These are phyloP conservation scores for Camellia oleifera DNA, from an alignment of 179 eudicot species.

Conservation along the genomic window DNA sequence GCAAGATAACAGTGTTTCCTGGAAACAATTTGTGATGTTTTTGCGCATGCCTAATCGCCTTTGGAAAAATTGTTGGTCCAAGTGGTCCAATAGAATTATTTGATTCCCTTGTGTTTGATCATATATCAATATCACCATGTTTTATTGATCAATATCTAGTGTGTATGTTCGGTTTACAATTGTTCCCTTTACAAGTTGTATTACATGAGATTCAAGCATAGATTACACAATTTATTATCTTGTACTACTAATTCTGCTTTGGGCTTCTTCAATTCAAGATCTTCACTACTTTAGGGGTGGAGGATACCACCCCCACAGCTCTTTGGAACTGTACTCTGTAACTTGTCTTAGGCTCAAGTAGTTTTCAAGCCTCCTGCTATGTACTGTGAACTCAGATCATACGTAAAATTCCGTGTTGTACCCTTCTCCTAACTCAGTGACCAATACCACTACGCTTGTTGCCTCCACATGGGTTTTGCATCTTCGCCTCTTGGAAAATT, in stretches of 20 bases:
- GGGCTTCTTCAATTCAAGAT: no score
- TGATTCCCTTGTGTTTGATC: no score
- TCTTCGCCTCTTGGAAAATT: no score
- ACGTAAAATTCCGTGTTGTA: not conserved
- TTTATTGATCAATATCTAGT: no score
- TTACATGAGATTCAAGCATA: no score
- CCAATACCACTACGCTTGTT: constrained; percentile 14
- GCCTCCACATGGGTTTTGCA: constrained; percentile 1
- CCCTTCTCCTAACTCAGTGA: constrained; percentile 10
- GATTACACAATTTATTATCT: no score
- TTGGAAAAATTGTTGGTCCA: no score
- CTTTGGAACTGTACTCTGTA: constrained; percentile 1
- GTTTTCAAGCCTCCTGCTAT: constrained; percentile 8
- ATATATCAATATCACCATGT: no score
- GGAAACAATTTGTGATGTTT: not conserved
- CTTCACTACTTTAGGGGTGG: not conserved
- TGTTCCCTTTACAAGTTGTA: no score
- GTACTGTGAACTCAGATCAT: not conserved
- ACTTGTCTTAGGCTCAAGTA: constrained; percentile 4
- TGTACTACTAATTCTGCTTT: no score
- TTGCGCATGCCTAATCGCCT: not conserved
- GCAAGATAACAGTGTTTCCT: not conserved
- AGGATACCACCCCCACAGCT: constrained; percentile 8
- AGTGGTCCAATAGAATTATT: no score
- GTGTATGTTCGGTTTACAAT: no score